A percentile compares a stretch with the other conserved stretches of the same genome.
These are phyloP conservation scores for Parathielavia hyrcaniae DNA, from an alignment of 495 filamentous ascomycete genomes.

Conservation along the genomic window DNA sequence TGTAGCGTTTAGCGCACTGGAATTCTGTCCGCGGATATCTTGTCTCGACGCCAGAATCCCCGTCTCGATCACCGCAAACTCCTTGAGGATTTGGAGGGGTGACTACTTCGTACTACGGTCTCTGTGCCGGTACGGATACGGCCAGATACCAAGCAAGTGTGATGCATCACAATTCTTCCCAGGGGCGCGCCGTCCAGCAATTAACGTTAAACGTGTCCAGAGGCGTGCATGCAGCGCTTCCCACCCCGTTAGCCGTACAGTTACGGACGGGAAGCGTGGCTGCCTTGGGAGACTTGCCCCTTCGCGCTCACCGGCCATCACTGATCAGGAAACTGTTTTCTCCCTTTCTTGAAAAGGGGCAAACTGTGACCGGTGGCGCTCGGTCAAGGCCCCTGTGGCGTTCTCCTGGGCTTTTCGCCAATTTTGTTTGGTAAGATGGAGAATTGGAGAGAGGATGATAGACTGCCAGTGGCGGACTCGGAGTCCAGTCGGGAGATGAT, in stretches of 20 bases:
- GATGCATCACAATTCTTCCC: background rate
- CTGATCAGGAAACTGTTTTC: background rate
- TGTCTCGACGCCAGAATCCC: too few species aligned
- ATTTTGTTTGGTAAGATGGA: background rate
- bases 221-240: background rate
- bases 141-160: background rate
- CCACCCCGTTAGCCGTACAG: background rate
- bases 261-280: background rate
- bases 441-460: too few species aligned
- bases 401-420: background rate
- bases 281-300: background rate
- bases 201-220: too few species aligned
- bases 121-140: background rate
- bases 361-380: slow-evolving; percentile 18
- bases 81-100: background rate
- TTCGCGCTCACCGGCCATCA: slow-evolving; percentile 9
- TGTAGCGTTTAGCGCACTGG: too few species aligned
- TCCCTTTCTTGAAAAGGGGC: background rate
- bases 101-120: too few species aligned
- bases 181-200: background rate
- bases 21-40: too few species aligned
- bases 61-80: too few species aligned
- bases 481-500: too few species aligned
- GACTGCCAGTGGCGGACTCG: too few species aligned
- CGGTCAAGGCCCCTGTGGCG: slow-evolving; percentile 6